These are phyloP conservation scores for Paraphaeosphaeria sporulosa DNA, from an alignment of 2,329 filamentous ascomycete species.

Conservation along the genomic window DNA sequence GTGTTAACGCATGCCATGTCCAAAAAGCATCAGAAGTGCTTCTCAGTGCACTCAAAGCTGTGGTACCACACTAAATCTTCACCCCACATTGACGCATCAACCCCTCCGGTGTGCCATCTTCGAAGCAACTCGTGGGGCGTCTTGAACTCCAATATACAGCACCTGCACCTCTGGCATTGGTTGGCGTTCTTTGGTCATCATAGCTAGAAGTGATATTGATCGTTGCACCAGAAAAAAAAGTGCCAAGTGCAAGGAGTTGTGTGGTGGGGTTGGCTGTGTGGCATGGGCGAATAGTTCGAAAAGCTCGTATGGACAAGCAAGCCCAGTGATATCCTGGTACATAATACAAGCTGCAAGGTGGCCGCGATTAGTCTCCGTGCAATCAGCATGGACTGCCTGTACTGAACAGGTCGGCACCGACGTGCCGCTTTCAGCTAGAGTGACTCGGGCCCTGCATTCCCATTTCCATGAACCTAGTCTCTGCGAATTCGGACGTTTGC, in stretches of 20 bases:
- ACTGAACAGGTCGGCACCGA: conserved; percentile 20
- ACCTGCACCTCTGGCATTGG: conserved; percentile 60
- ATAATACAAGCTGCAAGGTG: conserved; percentile 10
- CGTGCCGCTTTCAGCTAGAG: conserved; percentile 21
- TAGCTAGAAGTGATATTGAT: conserved; percentile 60
- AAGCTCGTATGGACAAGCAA: conserved; percentile 11
- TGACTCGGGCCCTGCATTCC: conserved; percentile 16
- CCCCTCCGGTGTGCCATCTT: conserved; percentile 57
- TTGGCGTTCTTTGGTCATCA: conserved; percentile 59
- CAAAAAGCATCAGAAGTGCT: conserved; percentile 69
- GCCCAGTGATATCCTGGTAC: conserved; percentile 16
- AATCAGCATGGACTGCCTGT: no score
- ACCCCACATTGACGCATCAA: conserved; percentile 63
- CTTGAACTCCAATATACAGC: no score
- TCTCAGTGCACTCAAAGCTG: conserved; percentile 64
- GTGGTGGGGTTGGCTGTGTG: conserved; percentile 9
- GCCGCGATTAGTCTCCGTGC: conserved; percentile 9
- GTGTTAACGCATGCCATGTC: conserved; percentile 53
- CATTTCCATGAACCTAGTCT: conserved; percentile 12
- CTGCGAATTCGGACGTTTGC: conserved; percentile 12
- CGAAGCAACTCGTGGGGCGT: conserved; percentile 56
- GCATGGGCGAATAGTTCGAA: conserved; percentile 15
- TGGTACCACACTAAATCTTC: conserved; percentile 52
- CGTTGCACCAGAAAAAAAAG: conserved; percentile 54
- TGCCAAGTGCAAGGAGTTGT: conserved; percentile 35